A percentile compares a stretch with the other conserved stretches of the same genome.
These are phyloP conservation scores for Syncephalis fuscata DNA, from an alignment of 371 early-diverging fungal genomes.

Conservation along the genomic window DNA sequence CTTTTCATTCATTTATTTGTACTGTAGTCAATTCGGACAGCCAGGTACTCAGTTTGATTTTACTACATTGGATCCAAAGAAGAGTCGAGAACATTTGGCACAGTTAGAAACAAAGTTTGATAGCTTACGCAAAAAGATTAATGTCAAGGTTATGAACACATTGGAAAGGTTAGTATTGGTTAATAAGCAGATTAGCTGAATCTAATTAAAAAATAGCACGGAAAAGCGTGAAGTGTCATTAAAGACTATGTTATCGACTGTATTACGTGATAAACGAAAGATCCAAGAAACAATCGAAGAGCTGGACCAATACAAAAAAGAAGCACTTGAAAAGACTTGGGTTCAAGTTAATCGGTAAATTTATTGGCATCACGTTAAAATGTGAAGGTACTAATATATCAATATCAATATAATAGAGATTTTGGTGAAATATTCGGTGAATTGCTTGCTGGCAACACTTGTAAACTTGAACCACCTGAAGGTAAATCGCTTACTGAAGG, in stretches of 20 bases:
- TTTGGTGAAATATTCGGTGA: constrained; percentile 94
- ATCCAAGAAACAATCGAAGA: constrained; percentile 85
- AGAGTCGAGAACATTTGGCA: constrained; percentile 46
- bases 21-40: constrained; percentile 54
- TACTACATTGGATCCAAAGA: constrained; percentile 39
- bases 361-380: neutral
- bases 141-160: constrained; percentile 87
- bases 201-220: constrained; percentile 21
- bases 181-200: neutral
- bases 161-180: constrained; percentile 52
- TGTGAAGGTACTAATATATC: too few species aligned
- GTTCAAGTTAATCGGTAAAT: constrained; percentile 68
- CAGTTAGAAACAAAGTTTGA: constrained; percentile 58
- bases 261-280: constrained; percentile 82
- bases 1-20: neutral
- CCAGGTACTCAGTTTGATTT: constrained; percentile 69
- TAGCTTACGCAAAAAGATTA: constrained; percentile 68
- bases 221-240: constrained; percentile 78
- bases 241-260: constrained; percentile 74
- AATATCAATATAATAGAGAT: constrained; percentile 34
- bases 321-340: constrained; percentile 81
- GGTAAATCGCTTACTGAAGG: constrained; percentile 71
- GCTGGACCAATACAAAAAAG: constrained; percentile 79
- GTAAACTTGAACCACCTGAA: constrained; percentile 72
- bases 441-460: constrained; percentile 78